A percentile compares a stretch with the other conserved stretches of the same genome.
phyloP scores from a whole-genome alignment of 805 yeast genomes.

The Pichia membranifaciens region DNA sequence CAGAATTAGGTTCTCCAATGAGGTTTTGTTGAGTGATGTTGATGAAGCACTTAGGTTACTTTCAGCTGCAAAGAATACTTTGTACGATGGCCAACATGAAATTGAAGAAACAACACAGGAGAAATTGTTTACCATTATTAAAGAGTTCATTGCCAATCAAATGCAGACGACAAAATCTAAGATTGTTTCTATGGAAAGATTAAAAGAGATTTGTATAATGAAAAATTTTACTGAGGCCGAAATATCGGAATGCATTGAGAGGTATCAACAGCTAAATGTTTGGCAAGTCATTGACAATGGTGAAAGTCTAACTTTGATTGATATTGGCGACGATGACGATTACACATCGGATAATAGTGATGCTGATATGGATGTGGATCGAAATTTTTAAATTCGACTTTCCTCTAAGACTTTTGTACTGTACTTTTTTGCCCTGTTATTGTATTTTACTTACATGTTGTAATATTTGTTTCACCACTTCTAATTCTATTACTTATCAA shows the following conservation, averaged over 20 bases:
- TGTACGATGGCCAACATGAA: conserved; percentile 47
- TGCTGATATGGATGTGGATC: conserved; percentile 4
- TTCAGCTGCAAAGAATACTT: conserved; percentile 81
- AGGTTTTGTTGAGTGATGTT: conserved; percentile 73
- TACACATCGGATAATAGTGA: conserved; percentile 5
- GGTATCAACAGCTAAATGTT: conserved; percentile 64
- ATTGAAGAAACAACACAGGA: conserved; percentile 64
- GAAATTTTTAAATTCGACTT: not conserved
- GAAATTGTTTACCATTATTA: conserved; percentile 65
- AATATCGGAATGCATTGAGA: conserved; percentile 66
- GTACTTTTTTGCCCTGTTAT: not conserved
- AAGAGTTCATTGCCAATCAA: conserved; percentile 33
- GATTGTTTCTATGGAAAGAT: conserved; percentile 38
- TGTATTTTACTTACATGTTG: not conserved
- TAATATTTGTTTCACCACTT: not conserved
- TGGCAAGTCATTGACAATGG: conserved; percentile 76
- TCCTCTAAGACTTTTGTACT: too few species aligned
- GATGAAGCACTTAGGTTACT: conserved; percentile 90
- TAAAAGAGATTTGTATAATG: conserved; percentile 62
- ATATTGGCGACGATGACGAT: conserved; percentile 34
- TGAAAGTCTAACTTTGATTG: conserved; percentile 53
- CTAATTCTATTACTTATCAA: not conserved
- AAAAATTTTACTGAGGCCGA: conserved; percentile 82
- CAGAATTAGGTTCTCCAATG: conserved; percentile 71
- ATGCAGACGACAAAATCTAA: conserved; percentile 25